phyloP scores from a whole-genome alignment of 805 yeast species.

The Saturnispora hagleri region DNA sequence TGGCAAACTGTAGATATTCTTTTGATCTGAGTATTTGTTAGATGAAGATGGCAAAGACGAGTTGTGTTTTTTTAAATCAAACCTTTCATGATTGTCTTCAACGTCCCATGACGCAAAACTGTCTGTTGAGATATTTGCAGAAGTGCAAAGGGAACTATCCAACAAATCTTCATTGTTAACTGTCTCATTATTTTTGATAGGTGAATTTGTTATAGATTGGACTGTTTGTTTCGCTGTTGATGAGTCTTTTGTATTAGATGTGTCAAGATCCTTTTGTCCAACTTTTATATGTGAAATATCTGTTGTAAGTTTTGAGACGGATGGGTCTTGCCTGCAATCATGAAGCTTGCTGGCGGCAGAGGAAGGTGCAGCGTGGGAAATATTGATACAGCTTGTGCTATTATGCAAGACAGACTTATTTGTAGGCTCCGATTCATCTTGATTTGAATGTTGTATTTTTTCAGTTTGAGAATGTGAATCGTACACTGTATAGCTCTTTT shows the following conservation, averaged over 20 bases:
- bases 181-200: neutral
- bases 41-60: neutral
- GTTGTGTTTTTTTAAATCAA: neutral
- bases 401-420: neutral
- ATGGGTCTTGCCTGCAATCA: neutral
- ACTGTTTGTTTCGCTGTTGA: no score
- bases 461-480: neutral
- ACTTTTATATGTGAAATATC: neutral
- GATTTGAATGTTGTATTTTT: neutral
- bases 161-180: neutral
- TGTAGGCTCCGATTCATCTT: neutral
- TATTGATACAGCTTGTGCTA: neutral
- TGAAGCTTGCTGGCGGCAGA: neutral
- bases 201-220: neutral
- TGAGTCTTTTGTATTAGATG: neutral
- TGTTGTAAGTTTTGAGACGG: neutral
- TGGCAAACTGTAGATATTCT: neutral
- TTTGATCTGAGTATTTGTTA: neutral
- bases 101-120: conserved; percentile 3
- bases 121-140: neutral
- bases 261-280: neutral
- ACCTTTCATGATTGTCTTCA: neutral
- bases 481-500: neutral
- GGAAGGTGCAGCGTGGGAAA: neutral
- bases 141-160: neutral